Base-by-base conservation (phyloP, 495 filamentous ascomycete genomes). In the Talaromyces nanjingensis region DNA sequence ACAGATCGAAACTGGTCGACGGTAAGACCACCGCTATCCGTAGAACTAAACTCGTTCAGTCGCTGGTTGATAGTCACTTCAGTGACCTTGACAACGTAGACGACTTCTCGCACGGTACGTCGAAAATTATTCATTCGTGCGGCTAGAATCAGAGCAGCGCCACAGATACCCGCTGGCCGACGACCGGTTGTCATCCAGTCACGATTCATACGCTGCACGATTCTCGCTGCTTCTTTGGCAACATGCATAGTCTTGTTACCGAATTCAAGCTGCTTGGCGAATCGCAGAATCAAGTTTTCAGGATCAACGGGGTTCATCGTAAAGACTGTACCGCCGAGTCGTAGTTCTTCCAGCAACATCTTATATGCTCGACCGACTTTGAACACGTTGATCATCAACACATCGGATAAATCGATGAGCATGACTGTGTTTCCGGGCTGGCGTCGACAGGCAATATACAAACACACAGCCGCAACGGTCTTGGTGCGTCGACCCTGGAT, bases 41-140 rank as follows among this genome's bases (percentile, higher is more conserved):
- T 96, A 5, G 84, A 84, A 59, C 89, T 89, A 71, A 97, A 98
- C 68, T 98, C 94, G 25, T 89, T 87, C 37, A 98, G 81, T 63
- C 94, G 90, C 67, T 93, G 89, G 63, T 88, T 87, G 66, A 98
- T 90, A 3, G 94, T 98, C 33, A 89, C 79, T 67, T 96, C 93
- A 9, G 92, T 91, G 31, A 97, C 93, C 68, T 96, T 97, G 64
- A 96, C 96, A 18, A 97, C 87, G 69, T 96, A 97, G 31, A 98
- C 94, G 11, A 98, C 88, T 76, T 98, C 94, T 27, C 91, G 83
- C 6, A 96, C 85, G 0, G 91, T 94, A 20, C 94, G 88, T 42
- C 93, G 87, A 72, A 93, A 98, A 73, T 97, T 97, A 79, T 97
- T 96, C 87, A 97, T 96, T 34, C 96, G 89, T 9, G 94, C 92